Evolutionary conservation across 371 early-diverging fungal genomes (phyloP), one percentile per base, ranked within the genome.

Genomic region (Lichtheimia ornata): DNA sequence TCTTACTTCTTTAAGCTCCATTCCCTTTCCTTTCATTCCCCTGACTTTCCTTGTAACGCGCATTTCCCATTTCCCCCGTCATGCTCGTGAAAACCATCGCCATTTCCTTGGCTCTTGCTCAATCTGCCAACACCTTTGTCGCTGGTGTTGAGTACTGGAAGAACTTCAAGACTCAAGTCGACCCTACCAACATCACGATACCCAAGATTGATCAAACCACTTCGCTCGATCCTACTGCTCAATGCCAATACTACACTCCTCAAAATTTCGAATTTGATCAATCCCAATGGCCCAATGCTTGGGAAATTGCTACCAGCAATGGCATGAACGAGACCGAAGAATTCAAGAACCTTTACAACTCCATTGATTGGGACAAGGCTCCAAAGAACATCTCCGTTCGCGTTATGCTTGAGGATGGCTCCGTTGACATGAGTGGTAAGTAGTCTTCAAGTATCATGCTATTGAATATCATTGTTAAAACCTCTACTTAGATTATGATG

Each of bases 171-270:
- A 52, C 66, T 35, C 28, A 42, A 20, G 62, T 64, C 22, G 59
- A 67, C 58, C 68, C 71, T 25, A 40, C 56, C 47, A 65, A 65
- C 63, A 60, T 77, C 60, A 71, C 71, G 3, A 53, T 62, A 15
- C 64, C 88, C 65, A 73, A 78, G 25, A 79, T 80, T 18, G 68
- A 77, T 15, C 73, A 73, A 60, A 64, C 63, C 11, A 67, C 73
- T 12, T 67, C 70, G 17, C 24, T 53, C 30, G 70, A 73, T 49
- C 61, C 57, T 24, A 60, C 60, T 20, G 43, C 59, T 13, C 69
- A 73, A 47, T 73, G 73, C 30, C 45, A 44, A 20, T 56, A 45
- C 50, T 69, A 73, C 17, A 25, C 13, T n/a, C 64, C 70, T 22
- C 27, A 50, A n/a, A 45, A 41, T 5, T 59, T 73, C 58, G 58